phyloP scores from a whole-genome alignment of 495 filamentous ascomycete genomes.

The Pseudoneurospora amorphoporcata region DNA sequence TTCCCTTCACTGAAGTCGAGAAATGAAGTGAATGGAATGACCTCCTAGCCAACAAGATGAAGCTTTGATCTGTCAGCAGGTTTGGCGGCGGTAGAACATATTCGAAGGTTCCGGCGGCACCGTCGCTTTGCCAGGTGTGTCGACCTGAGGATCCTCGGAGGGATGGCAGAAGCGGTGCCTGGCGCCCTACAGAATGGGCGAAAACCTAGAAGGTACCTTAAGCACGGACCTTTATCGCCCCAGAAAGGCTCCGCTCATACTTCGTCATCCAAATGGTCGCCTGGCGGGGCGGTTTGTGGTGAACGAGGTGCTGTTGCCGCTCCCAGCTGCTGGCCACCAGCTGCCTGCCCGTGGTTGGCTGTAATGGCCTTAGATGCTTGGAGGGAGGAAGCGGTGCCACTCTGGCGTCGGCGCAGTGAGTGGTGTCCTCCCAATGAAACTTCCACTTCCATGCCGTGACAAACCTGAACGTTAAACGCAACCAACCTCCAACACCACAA shows the following conservation, averaged over 20 bases:
- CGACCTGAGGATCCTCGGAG: not conserved
- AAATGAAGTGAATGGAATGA: not conserved
- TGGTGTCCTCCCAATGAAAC: not conserved
- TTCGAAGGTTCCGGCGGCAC: not conserved
- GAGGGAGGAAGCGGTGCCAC: not conserved
- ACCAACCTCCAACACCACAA: constrained; percentile 1
- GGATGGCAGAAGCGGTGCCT: not conserved
- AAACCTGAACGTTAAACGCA: not conserved
- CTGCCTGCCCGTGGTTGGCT: constrained; percentile 1
- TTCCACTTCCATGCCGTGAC: not conserved
- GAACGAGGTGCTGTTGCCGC: not conserved
- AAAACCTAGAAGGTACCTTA: too few relatives aligned
- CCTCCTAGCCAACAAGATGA: not conserved
- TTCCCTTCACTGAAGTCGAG: not conserved
- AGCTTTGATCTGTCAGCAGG: not conserved
- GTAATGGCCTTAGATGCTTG: constrained; percentile 6
- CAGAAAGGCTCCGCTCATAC: constrained; percentile 15
- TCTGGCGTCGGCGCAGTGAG: not conserved
- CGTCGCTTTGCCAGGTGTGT: not conserved
- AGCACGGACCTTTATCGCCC: constrained; percentile 26
- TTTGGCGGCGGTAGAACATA: not conserved
- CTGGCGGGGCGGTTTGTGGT: constrained; percentile 8
- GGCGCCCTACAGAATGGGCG: too few relatives aligned
- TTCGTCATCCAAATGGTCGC: constrained; percentile 31
- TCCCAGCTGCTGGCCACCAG: constrained; percentile 6